A percentile compares a stretch with the other conserved stretches of the same genome.
phyloP scores from a whole-genome alignment of 805 yeast genomes.

The Myxozyma mucilagina region DNA sequence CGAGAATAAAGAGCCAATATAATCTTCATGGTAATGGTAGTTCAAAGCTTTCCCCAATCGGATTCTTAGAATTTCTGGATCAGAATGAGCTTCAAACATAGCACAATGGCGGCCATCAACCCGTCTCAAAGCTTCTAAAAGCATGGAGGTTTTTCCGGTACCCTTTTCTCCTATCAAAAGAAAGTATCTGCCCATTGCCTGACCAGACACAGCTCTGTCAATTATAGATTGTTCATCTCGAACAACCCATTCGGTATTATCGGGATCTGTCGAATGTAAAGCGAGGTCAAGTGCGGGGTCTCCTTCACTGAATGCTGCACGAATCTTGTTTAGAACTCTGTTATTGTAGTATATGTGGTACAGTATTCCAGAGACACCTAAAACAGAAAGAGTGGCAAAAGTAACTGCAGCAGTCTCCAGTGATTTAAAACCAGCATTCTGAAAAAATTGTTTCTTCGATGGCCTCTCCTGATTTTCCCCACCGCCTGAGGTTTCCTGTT shows the following conservation, averaged over 20 bases:
- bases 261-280: constrained; percentile 43
- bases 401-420: constrained; percentile 72
- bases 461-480: neutral
- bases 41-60: constrained; percentile 74
- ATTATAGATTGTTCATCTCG: constrained; percentile 66
- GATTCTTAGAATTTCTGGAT: constrained; percentile 77
- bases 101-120: constrained; percentile 65
- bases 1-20: constrained; percentile 76
- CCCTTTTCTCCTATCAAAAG: constrained; percentile 81
- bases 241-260: constrained; percentile 42
- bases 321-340: constrained; percentile 66
- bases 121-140: constrained; percentile 67
- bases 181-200: constrained; percentile 66
- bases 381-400: constrained; percentile 62
- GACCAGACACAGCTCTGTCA: constrained; percentile 66
- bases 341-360: constrained; percentile 63
- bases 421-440: constrained; percentile 44
- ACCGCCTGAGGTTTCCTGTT: constrained; percentile 3
- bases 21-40: constrained; percentile 75
- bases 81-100: constrained; percentile 78
- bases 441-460: neutral
- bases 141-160: constrained; percentile 77
- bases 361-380: constrained; percentile 69
- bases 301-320: constrained; percentile 63
- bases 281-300: constrained; percentile 64